phyloP scores from a whole-genome alignment of 257 asterid species.

The Fraxinus cuspidata region DNA sequence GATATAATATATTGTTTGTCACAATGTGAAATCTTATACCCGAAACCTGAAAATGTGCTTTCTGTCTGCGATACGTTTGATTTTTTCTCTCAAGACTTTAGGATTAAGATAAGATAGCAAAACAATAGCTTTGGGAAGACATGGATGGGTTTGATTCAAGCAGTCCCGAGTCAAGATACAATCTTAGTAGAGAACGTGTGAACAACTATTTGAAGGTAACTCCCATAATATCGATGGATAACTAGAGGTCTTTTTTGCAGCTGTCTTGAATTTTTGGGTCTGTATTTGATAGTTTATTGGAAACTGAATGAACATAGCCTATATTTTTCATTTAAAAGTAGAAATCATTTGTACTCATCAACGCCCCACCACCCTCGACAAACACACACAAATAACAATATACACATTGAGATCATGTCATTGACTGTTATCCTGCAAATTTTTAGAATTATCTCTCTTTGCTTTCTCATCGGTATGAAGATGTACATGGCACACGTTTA shows the following conservation, averaged over 20 bases:
- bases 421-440: background rate
- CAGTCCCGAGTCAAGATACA: background rate
- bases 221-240: background rate
- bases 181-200: background rate
- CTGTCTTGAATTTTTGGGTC: background rate
- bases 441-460: background rate
- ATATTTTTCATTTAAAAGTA: conserved; percentile 7
- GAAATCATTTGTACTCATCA: background rate
- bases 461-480: too few species aligned
- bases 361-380: background rate
- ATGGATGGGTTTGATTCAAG: background rate
- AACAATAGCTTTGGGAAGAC: background rate
- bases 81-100: background rate
- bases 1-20: background rate
- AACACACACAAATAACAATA: background rate
- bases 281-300: background rate
- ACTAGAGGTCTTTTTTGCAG: background rate
- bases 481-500: background rate
- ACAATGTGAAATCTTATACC: background rate
- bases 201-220: background rate
- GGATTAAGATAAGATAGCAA: background rate
- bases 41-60: background rate
- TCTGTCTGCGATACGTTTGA: background rate
- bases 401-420: background rate
- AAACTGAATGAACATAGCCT: background rate